phyloP scores from a whole-genome alignment of 148 eudicot genomes.

The Amaranthus palmeri region DNA sequence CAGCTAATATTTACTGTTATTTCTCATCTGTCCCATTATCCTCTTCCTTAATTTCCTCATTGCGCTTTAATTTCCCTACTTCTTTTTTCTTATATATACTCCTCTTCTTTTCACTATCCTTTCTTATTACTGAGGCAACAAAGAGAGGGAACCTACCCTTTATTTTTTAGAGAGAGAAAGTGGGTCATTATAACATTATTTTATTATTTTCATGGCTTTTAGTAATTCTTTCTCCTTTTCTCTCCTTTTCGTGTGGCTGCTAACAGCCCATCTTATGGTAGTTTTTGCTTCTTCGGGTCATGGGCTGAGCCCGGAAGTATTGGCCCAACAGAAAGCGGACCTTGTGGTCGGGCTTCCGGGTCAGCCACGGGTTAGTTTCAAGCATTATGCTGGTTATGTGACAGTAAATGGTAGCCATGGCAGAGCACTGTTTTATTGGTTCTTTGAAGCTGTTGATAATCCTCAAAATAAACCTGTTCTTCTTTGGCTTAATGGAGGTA shows the following conservation, averaged over 20 bases:
- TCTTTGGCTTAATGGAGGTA: conserved; percentile 97
- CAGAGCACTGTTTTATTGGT: conserved; percentile 91
- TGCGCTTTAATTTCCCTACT: background rate
- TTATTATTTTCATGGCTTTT: background rate
- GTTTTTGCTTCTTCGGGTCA: background rate
- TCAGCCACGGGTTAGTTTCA: conserved; percentile 68
- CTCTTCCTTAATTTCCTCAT: background rate
- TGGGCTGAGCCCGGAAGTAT: conserved; percentile 21
- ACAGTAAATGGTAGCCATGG: conserved; percentile 82
- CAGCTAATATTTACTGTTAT: conserved; percentile 12
- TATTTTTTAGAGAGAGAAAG: background rate
- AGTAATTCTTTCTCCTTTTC: background rate
- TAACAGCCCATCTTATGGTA: background rate
- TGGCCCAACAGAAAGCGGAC: conserved; percentile 51
- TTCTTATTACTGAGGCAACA: too few species aligned
- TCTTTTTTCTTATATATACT: background rate
- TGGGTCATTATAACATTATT: background rate
- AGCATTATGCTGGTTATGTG: conserved; percentile 81
- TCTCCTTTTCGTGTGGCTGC: background rate
- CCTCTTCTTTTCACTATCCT: too few species aligned
- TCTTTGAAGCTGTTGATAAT: conserved; percentile 57
- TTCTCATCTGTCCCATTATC: conserved; percentile 18
- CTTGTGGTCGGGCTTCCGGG: conserved; percentile 60
- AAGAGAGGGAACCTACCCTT: background rate
- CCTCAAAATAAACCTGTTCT: conserved; percentile 62